A percentile compares a stretch with the other conserved stretches of the same genome.
These are phyloP conservation scores for Paecilomyces fulvus DNA, from an alignment of 2,329 filamentous ascomycete species.

Conservation along the genomic window DNA sequence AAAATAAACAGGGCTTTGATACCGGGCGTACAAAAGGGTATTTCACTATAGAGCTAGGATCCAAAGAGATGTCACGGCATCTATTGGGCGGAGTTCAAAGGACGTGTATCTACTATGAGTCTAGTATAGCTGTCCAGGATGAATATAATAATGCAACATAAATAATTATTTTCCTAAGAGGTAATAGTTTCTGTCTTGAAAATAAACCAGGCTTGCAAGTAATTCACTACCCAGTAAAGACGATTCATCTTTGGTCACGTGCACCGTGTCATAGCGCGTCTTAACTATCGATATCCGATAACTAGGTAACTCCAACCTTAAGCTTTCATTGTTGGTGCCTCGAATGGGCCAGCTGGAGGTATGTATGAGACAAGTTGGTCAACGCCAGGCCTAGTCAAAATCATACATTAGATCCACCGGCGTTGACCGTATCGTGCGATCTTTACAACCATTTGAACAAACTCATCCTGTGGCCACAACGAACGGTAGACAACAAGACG, in stretches of 20 bases:
- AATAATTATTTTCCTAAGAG: background rate
- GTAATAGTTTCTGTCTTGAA: too few species aligned
- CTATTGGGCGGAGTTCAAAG: background rate
- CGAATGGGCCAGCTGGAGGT: background rate
- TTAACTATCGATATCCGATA: slow-evolving; percentile 1
- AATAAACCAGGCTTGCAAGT: too few species aligned
- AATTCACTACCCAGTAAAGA: too few species aligned
- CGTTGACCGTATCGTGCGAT: background rate
- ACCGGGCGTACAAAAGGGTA: slow-evolving; percentile 11
- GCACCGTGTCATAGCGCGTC: background rate
- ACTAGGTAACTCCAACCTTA: background rate
- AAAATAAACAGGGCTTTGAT: slow-evolving; percentile 12
- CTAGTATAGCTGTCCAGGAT: background rate
- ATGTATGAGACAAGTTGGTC: background rate
- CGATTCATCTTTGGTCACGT: background rate
- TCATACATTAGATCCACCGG: background rate
- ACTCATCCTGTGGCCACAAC: background rate
- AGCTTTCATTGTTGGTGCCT: background rate
- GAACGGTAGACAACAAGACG: background rate
- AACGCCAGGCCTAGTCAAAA: background rate
- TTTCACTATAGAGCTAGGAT: slow-evolving; percentile 14
- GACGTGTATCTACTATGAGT: background rate
- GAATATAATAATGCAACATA: background rate
- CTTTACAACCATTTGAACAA: background rate
- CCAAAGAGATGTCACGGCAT: background rate